Conservation (phyloP, 352 stramenopile genomes). For the Globisporangium viniferum region DNA sequence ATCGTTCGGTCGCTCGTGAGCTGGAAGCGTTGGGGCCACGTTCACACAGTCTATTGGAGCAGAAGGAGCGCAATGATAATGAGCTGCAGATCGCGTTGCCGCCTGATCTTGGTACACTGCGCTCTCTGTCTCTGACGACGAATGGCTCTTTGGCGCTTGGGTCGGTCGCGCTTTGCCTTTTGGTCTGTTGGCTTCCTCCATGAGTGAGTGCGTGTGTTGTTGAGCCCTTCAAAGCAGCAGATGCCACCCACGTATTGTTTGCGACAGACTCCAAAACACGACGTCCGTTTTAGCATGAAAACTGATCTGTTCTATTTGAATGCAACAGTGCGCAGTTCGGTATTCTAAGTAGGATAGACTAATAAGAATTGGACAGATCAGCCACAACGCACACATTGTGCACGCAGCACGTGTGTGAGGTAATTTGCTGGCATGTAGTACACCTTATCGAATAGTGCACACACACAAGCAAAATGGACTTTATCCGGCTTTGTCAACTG, state of each 20-base stretch:
- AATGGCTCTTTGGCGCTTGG: neutral
- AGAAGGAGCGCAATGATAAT: neutral
- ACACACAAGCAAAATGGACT: neutral
- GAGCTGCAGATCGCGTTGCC: neutral
- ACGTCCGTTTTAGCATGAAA: neutral
- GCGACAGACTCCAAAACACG: neutral
- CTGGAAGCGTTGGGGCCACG: neutral
- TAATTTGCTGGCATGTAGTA: neutral
- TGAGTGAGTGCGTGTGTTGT: neutral
- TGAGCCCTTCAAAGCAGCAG: neutral
- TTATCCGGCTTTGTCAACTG: neutral
- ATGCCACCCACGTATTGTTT: slow-evolving; percentile 3
- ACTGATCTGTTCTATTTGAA: neutral
- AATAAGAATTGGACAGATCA: neutral
- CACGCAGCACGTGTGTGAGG: too few species aligned
- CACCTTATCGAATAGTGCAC: neutral
- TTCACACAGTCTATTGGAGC: neutral
- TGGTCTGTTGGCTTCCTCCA: neutral
- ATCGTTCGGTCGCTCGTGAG: neutral
- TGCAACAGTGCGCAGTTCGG: neutral
- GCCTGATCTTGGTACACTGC: neutral
- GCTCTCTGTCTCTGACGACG: slow-evolving; percentile 1
- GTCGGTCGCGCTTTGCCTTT: neutral
- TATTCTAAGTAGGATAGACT: neutral
- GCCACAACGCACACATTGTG: neutral